Evolutionary conservation across 257 asterid genomes (phyloP).

Genomic region (Paraleonurus japonicus): DNA sequence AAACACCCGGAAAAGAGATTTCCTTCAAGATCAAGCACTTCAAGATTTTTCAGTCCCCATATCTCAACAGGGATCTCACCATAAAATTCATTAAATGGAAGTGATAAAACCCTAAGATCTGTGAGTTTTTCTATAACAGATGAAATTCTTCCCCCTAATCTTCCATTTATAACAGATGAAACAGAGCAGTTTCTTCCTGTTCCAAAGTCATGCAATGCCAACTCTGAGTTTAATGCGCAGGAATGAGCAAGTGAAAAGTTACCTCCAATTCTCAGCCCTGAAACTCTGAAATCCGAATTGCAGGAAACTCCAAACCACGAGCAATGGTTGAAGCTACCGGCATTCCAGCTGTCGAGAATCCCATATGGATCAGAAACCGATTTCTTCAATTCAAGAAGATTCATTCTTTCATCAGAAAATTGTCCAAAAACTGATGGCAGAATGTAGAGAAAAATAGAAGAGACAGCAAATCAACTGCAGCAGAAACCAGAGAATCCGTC

Average conservation of each 20-base stretch:
- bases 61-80: conserved; percentile 44
- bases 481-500: conserved; percentile 14
- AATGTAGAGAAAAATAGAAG: conserved; percentile 23
- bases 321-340: conserved; percentile 30
- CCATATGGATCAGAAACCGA: conserved; percentile 41
- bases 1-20: conserved; percentile 35
- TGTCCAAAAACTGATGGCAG: conserved; percentile 30
- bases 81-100: conserved; percentile 40
- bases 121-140: conserved; percentile 30
- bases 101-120: conserved; percentile 44
- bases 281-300: conserved; percentile 33
- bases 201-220: conserved; percentile 33
- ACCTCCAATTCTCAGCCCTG: conserved; percentile 34
- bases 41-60: conserved; percentile 37
- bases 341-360: conserved; percentile 39
- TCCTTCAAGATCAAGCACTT: conserved; percentile 54
- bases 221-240: conserved; percentile 25
- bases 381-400: conserved; percentile 37
- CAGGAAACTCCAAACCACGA: conserved; percentile 49
- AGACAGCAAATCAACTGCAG: conserved; percentile 25
- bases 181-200: conserved; percentile 31
- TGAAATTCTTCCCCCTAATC: conserved; percentile 37
- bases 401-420: conserved; percentile 31
- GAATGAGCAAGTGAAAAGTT: conserved; percentile 30
- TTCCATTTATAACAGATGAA: conserved; percentile 14